These are phyloP conservation scores for Huntiella moniliformis DNA, from an alignment of 2,329 filamentous ascomycete genomes.

Conservation along the genomic window DNA sequence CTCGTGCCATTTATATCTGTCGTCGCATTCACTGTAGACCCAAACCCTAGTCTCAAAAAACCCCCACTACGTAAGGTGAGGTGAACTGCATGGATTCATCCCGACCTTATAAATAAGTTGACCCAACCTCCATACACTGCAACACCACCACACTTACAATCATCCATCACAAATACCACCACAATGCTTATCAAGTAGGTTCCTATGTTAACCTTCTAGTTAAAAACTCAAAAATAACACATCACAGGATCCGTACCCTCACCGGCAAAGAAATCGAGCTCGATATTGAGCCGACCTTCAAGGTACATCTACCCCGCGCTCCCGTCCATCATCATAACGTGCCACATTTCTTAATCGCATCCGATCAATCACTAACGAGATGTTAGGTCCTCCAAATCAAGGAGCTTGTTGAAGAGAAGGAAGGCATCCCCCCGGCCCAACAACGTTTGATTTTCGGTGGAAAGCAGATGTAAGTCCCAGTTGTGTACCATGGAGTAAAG, in stretches of 20 bases:
- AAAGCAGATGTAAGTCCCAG: constrained; percentile 68
- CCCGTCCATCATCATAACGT: not conserved
- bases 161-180: constrained; percentile 1
- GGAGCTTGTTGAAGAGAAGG: constrained; percentile 97
- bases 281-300: constrained; percentile 87
- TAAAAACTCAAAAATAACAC: not conserved
- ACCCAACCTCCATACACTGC: too few species aligned
- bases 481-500: not conserved
- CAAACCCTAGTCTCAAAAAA: too few species aligned
- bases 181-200: constrained; percentile 34
- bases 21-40: too few species aligned
- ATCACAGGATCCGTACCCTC: constrained; percentile 71
- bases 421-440: constrained; percentile 92
- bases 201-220: not conserved
- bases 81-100: too few species aligned
- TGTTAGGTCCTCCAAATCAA: constrained; percentile 81
- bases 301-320: constrained; percentile 36
- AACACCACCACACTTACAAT: not conserved
- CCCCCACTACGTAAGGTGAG: too few species aligned
- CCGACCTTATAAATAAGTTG: too few species aligned
- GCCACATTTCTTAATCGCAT: too few species aligned
- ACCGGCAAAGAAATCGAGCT: constrained; percentile 98
- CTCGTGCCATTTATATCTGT: too few species aligned
- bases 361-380: too few species aligned
- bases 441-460: constrained; percentile 91